Evolutionary conservation across 345 rosid genomes (phyloP), one percentile per base, ranked within the genome.

Genomic region (Populus davidiana): DNA sequence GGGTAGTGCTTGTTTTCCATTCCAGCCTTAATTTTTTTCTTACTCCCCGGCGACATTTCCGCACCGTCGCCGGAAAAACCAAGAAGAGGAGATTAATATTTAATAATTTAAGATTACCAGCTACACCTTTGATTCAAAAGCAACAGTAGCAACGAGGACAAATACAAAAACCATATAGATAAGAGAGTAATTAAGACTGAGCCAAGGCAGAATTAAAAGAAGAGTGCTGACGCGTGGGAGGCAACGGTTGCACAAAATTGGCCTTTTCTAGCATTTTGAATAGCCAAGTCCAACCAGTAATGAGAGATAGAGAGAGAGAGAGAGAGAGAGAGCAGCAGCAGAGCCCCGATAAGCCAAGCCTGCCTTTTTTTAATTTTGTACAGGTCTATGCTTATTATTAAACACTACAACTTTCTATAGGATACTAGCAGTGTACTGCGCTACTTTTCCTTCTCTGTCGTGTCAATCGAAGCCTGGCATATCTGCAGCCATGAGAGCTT

Each of bases 211-310:
- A 52, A 68, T 73, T 71, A 62, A 83, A 75, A 77, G 69, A 77
- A 73, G 83, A 69, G 52, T 76, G 33, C 52, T 71, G 86, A 81
- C 78, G 85, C 86, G 86, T 81, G 88, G 82, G 70, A 77, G 72
- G 89, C 75, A 91, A 88, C 93, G 91, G 93, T 87, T 90, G 85
- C 65, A 82, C 84, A 81, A 85, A 86, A 78, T 90, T 90, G 91
- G 90, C 84, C 65, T 90, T 89, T 90, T 87, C 85, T 88, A 79
- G 50, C 56, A 84, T 64, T 79, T 75, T 80, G 81, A 84, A 82
- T n/a, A 63, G 75, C 82, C 79, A 77, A 83, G 56, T 72, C 74
- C 49, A 21, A 5, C 68, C 31, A 6, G 7, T 0, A 5, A 13
- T 41, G 9, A 35, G 23, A 33, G 50, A 73, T n/a, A 16, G 39